Base-by-base conservation (phyloP, 805 yeast genomes). In the Candida germanica region DNA sequence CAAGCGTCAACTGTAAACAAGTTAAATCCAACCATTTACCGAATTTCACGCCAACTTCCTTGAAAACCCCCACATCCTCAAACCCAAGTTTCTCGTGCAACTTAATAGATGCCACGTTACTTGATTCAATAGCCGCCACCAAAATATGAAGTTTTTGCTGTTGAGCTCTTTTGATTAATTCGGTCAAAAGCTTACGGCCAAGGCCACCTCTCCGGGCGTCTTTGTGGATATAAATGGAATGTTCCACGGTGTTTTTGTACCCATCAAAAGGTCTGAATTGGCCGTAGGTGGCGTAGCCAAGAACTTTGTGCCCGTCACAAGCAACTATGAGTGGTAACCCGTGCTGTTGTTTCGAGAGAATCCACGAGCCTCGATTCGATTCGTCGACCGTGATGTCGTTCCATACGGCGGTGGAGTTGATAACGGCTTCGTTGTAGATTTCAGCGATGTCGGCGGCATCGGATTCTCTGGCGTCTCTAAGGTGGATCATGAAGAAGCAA, bases 211-310 rank as follows among this genome's bases (percentile, higher is more conserved):
- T 21, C 15, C 36, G 26, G 22, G 28, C 26, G 13, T 26, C 26
- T 15, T 27, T 33, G 31, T 33, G 31, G 21, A 33, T 20, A 20
- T 33, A 33, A 8, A 33, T 27, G 14, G 36, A 33, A 14, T 33
- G 36, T 10, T 33, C 36, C 10, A 33, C 36, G 7, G 36, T 20
- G 16, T 19, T 5, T 13, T 13, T 15, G 21, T 33, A 33, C 20
- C 36, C 36, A 16, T 33, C 36, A 21, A 26, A 33, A 10, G 36
- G 36, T 6, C 36, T 18, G 29, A 28, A 33, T 20, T 26, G 18
- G 14, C 27, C 36, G n/a, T 33, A 33, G 12, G 36, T 33, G 20
- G 36, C 36, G 18, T 26, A 33, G 6, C 36, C 36, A 6, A 33
- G 14, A 14, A 33, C 36, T 14, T 26, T 33, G 15, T 13, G 26